Conservation (phyloP, 371 early-diverging fungal species). For the Rhizomucor pusillus region DNA sequence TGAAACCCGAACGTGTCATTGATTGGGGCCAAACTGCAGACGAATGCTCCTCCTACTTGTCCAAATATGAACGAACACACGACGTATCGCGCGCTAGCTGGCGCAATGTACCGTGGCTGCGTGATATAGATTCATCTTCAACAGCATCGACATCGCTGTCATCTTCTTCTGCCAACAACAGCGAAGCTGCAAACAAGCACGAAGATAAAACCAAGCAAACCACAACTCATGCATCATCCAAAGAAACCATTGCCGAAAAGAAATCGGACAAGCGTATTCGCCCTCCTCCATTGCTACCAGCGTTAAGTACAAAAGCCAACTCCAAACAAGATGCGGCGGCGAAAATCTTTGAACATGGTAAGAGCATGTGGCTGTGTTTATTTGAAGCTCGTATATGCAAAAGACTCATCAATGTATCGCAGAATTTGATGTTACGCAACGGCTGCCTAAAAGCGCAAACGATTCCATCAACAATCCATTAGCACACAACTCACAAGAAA, state of each 20-base stretch:
- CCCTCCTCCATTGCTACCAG: too few relatives aligned
- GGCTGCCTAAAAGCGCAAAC: too few relatives aligned
- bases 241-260: too few relatives aligned
- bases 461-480: too few relatives aligned
- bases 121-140: slow-evolving; percentile 3
- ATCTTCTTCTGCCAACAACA: neutral
- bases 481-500: too few relatives aligned
- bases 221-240: neutral
- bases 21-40: slow-evolving; percentile 20
- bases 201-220: neutral
- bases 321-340: neutral
- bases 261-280: too few relatives aligned
- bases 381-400: neutral
- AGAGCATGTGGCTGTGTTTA: neutral
- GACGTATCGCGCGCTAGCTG: slow-evolving; percentile 3
- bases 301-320: too few relatives aligned
- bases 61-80: slow-evolving; percentile 1
- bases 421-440: too few relatives aligned
- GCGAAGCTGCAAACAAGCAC: neutral
- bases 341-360: slow-evolving; percentile 1
- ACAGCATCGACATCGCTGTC: neutral
- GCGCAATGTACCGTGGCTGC: slow-evolving; percentile 8
- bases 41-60: slow-evolving; percentile 18
- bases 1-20: slow-evolving; percentile 22
- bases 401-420: too few relatives aligned